Conservation (phyloP, 2,329 filamentous ascomycete genomes). For the Zalaria obscura region DNA sequence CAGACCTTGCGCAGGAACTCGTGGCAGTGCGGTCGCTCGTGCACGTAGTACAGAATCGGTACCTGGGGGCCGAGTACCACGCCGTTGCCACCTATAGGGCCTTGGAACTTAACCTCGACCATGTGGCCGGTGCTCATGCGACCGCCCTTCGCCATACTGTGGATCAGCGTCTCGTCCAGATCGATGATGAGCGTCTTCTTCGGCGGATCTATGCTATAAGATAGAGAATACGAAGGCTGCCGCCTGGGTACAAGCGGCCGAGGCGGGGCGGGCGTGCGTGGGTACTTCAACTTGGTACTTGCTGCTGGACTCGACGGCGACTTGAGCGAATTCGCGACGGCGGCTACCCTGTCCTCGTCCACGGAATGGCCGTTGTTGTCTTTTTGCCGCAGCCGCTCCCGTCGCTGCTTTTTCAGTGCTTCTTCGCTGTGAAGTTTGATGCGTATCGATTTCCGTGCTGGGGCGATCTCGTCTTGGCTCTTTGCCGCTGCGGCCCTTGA, state of each 20-base stretch:
- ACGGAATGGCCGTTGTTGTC: slow-evolving; percentile 9
- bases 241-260: slow-evolving; percentile 78
- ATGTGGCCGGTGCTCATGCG: slow-evolving; percentile 95
- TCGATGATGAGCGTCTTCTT: slow-evolving; percentile 94
- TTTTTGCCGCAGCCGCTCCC: slow-evolving; percentile 9
- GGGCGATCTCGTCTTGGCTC: slow-evolving; percentile 39
- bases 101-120: slow-evolving; percentile 64
- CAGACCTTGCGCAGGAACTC: slow-evolving; percentile 75
- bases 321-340: slow-evolving; percentile 64
- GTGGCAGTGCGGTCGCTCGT: slow-evolving; percentile 93
- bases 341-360: slow-evolving; percentile 24
- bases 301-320: slow-evolving; percentile 77
- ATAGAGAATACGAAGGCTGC: slow-evolving; percentile 72
- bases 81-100: slow-evolving; percentile 49
- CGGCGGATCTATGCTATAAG: slow-evolving; percentile 41
- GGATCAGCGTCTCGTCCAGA: slow-evolving; percentile 92
- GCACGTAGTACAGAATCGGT: slow-evolving; percentile 95
- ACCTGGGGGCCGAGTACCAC: slow-evolving; percentile 70
- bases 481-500: slow-evolving; percentile 47
- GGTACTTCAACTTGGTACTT: slow-evolving; percentile 57
- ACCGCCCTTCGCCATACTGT: slow-evolving; percentile 93
- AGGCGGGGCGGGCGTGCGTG: slow-evolving; percentile 76
- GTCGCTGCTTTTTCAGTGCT: slow-evolving; percentile 36
- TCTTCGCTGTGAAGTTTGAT: slow-evolving; percentile 84
- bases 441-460: slow-evolving; percentile 65